Conservation (phyloP, 768 basidiomycete species). For the Arthromyces matolae region DNA sequence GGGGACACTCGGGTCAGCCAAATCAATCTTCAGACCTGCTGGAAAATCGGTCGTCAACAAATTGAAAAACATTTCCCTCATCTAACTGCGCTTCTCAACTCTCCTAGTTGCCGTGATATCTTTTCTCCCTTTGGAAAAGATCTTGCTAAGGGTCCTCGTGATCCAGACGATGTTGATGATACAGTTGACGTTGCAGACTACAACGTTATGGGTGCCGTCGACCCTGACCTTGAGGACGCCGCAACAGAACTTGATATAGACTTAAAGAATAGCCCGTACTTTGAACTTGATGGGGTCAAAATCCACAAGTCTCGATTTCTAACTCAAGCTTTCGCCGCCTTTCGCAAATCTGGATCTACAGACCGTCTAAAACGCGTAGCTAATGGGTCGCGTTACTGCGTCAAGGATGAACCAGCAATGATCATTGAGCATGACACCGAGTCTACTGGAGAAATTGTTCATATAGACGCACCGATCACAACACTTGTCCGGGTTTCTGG, state of each 20-base stretch:
- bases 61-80: background rate
- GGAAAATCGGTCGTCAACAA: background rate
- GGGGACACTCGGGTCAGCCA: slow-evolving; percentile 26
- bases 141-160: background rate
- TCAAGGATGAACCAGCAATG: background rate
- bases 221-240: background rate
- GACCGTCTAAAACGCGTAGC: slow-evolving; percentile 4
- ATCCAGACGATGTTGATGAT: slow-evolving; percentile 4
- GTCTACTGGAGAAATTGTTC: background rate
- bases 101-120: background rate
- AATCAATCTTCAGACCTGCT: slow-evolving; percentile 23
- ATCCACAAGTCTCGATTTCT: background rate
- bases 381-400: background rate
- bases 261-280: background rate
- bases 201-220: background rate
- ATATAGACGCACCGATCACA: background rate
- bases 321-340: background rate
- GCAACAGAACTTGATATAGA: background rate
- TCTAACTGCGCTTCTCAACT: background rate
- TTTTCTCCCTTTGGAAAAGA: background rate
- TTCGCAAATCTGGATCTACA: background rate
- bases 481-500: background rate
- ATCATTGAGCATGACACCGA: background rate
- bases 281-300: background rate
- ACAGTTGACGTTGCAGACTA: background rate